phyloP scores from a whole-genome alignment of 331 rosid genomes.

The Acacia pycnantha region DNA sequence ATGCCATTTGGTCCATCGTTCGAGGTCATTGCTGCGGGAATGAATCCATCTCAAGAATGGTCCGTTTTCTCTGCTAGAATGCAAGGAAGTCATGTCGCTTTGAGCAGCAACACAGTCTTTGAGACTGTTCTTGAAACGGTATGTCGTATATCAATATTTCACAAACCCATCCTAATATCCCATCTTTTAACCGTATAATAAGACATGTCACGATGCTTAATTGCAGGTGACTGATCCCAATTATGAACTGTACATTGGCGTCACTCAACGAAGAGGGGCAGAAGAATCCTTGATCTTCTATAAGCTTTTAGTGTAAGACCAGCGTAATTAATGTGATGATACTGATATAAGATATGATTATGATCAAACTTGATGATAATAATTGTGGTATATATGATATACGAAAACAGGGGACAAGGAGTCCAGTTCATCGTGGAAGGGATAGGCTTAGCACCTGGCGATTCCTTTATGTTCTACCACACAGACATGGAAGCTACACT shows the following conservation, averaged over 20 bases:
- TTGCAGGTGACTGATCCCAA: neutral
- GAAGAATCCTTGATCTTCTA: conserved; percentile 5
- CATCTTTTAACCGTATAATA: neutral
- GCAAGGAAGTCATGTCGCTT: neutral
- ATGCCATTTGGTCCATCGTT: neutral
- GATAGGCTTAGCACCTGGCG: conserved; percentile 6
- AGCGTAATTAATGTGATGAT: neutral
- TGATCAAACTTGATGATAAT: no score
- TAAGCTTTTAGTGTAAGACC: conserved; percentile 1
- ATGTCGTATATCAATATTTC: neutral
- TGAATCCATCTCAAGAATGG: neutral
- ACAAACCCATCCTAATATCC: neutral
- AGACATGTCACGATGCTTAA: neutral
- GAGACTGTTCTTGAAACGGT: neutral
- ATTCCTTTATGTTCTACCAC: conserved; percentile 23
- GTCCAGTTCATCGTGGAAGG: neutral
- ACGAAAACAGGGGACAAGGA: conserved; percentile 3
- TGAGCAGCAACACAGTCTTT: neutral
- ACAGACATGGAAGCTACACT: conserved; percentile 14
- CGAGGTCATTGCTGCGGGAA: neutral
- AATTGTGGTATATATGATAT: neutral
- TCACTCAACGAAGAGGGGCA: neutral
- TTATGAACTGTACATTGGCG: neutral
- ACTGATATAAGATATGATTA: neutral
- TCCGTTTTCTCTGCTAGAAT: neutral